Base-by-base conservation (phyloP, 1,284 basidiomycete genomes). In the Macrocystidia cucumis region DNA sequence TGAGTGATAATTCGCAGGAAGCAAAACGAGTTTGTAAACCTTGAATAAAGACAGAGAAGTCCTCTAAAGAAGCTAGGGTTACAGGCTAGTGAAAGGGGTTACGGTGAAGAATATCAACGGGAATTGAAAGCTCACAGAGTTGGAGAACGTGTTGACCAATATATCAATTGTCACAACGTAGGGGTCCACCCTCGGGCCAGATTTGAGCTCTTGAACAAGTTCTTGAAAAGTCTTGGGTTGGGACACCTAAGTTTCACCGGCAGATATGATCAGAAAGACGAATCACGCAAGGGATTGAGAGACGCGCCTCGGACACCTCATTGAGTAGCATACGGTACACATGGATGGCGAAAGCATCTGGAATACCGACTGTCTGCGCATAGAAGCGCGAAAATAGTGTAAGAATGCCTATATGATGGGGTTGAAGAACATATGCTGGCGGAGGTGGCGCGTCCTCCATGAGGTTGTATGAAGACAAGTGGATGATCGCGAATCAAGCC, bases 331-430 rank as follows among this genome's bases (percentile, higher is more conserved):
- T 56, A 17, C 77, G 71, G 45, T 77, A 71, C 8, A 84, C 48
- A 44, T 78, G 72, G 16, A 85, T 59, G n/a, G 73, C 50, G 48
- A 81, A 86, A 3, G 55, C 45, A n/a, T 67, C 51, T 0, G 79
- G 72, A 11, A 83, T 62, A 55, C 11, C 67, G 64, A 35, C 67
- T 64, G 39, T 77, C 72, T 45, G 73, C 74, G 52, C 78, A 81
- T 1, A 69, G 57, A 8, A 78, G 58, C 39, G 74, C 59, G 24
- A 86, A 61, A 23, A 86, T 59, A 25, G 69, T 68, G n/a, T n/a
- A 19, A 87, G 59, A 9, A 87, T 57, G 32, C 69, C 68, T 29
- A 89, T 60, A 51, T 89, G 85, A 48, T 89, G 85, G 2, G 85
- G 82, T 38, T 74, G 67, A 20, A 84, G 63, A 34, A 72, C 62